phyloP scores from a whole-genome alignment of 2,329 filamentous ascomycete species.

The Fusarium keratoplasticum region DNA sequence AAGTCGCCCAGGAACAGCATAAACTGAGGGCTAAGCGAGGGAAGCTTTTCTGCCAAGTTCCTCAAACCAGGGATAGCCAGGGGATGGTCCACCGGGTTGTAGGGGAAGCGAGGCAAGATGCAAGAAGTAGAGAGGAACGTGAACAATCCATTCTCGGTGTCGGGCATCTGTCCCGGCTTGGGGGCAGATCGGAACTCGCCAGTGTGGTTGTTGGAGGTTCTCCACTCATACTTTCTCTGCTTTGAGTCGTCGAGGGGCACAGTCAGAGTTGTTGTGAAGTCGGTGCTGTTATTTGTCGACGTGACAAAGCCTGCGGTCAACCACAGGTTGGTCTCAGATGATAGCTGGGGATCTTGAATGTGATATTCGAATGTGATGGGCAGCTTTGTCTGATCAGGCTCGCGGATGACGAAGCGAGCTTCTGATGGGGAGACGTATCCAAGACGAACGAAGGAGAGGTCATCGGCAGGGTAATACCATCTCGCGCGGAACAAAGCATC shows the following conservation, averaged over 20 bases:
- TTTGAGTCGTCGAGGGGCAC: constrained; percentile 73
- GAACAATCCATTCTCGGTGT: constrained; percentile 75
- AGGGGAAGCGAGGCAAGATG: constrained; percentile 91
- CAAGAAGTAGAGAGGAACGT: constrained; percentile 95
- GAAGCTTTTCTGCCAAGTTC: constrained; percentile 79
- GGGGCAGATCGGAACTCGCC: constrained; percentile 87
- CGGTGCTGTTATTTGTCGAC: constrained; percentile 78
- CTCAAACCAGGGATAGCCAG: constrained; percentile 84
- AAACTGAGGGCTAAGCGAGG: constrained; percentile 78
- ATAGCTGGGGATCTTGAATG: constrained; percentile 61
- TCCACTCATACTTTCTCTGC: constrained; percentile 84
- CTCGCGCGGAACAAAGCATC: constrained; percentile 84
- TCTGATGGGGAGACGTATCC: constrained; percentile 86
- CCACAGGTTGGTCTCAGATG: constrained; percentile 72
- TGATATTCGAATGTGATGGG: constrained; percentile 79
- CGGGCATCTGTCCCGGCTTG: constrained; percentile 71
- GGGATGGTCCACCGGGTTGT: constrained; percentile 84
- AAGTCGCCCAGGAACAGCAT: constrained; percentile 90
- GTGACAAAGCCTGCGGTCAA: constrained; percentile 73
- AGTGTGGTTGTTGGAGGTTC: constrained; percentile 85
- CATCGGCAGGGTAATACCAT: constrained; percentile 74
- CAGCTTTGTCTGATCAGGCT: constrained; percentile 80
- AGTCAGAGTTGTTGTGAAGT: constrained; percentile 80
- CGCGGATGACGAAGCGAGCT: constrained; percentile 85
- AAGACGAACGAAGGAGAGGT: constrained; percentile 86